Evolutionary conservation across 306 rosid genomes (phyloP).

Genomic region (Lathyrus oleraceus): DNA sequence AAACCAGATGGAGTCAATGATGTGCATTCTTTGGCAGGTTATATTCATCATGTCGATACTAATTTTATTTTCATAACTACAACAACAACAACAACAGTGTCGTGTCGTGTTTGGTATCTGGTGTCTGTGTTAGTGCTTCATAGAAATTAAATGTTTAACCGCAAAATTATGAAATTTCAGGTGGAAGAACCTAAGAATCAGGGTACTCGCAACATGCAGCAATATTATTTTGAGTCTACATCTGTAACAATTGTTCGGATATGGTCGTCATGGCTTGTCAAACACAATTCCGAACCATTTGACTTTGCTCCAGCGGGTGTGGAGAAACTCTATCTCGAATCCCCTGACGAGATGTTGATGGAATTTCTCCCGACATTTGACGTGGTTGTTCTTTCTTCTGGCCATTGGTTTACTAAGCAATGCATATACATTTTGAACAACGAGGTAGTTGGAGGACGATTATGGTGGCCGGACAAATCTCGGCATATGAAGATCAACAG

Average conservation of each 20-base stretch:
- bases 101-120: background rate
- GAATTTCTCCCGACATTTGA: constrained; percentile 62
- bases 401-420: constrained; percentile 96
- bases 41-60: constrained; percentile 25
- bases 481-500: constrained; percentile 58
- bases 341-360: constrained; percentile 76
- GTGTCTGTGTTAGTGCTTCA: background rate
- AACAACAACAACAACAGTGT: too few species aligned
- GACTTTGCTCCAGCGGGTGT: constrained; percentile 73
- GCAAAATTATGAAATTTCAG: constrained; percentile 47
- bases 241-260: constrained; percentile 70
- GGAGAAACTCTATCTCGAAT: constrained; percentile 78
- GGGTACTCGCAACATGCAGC: constrained; percentile 81
- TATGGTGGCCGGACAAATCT: constrained; percentile 90
- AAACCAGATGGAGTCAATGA: constrained; percentile 93
- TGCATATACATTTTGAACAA: constrained; percentile 75
- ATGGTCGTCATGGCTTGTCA: constrained; percentile 98
- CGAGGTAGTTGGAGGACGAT: constrained; percentile 87
- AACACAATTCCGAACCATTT: constrained; percentile 59
- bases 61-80: constrained; percentile 21
- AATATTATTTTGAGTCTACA: constrained; percentile 70
- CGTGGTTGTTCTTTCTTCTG: constrained; percentile 82
- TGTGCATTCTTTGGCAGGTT: constrained; percentile 97
- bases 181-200: constrained; percentile 81
- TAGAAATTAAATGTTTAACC: background rate